A percentile compares a stretch with the other conserved stretches of the same genome.
These are phyloP conservation scores for Beauveria asiatica DNA, from an alignment of 2,329 filamentous ascomycete species.

Conservation along the genomic window DNA sequence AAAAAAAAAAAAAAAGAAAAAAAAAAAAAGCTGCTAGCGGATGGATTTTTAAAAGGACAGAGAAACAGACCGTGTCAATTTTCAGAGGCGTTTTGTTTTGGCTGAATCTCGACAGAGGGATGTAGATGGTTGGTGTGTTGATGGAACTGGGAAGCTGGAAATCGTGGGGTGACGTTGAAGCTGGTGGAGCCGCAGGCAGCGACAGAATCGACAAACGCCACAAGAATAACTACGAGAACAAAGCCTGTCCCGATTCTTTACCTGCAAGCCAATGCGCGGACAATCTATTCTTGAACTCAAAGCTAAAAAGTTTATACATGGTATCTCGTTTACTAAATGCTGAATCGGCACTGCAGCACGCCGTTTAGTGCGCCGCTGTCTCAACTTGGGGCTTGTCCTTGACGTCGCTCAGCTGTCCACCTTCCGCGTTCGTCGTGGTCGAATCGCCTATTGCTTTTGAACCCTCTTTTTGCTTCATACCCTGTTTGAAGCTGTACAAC, in stretches of 20 bases:
- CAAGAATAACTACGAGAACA: background rate
- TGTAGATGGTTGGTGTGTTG: background rate
- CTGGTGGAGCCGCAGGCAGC: background rate
- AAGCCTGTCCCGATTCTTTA: no score
- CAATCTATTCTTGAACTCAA: background rate
- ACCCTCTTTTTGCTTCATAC: background rate
- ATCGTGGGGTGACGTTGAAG: background rate
- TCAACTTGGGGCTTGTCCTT: background rate
- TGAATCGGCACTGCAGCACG: background rate
- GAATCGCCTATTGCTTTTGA: background rate
- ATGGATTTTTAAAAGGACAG: no score
- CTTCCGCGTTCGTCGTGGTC: background rate
- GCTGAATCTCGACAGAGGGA: background rate
- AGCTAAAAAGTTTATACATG: background rate
- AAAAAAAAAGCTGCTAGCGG: no score
- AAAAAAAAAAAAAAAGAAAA: no score
- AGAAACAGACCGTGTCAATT: background rate
- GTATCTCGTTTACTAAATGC: background rate
- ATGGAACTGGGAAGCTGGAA: background rate
- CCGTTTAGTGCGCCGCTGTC: background rate
- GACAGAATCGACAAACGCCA: background rate
- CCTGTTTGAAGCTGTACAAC: background rate
- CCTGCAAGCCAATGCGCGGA: no score
- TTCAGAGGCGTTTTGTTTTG: background rate
- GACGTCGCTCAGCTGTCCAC: background rate